Base-by-base conservation (phyloP, 2,329 filamentous ascomycete genomes). In the Epichloe hybrida region DNA sequence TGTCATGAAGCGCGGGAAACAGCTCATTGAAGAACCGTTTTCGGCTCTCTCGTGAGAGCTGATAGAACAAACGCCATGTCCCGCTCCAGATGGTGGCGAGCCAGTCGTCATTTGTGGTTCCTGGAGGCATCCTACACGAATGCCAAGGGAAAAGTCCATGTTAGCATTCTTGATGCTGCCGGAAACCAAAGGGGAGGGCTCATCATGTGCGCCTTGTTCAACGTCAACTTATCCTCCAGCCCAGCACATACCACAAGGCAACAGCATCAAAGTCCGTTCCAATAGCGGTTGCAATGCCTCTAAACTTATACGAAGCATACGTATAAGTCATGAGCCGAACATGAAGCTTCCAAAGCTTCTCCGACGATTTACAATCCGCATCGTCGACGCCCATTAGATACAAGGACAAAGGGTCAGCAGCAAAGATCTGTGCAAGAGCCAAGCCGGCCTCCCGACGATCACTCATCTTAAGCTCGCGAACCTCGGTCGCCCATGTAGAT, bases 21-120 rank as follows among this genome's bases (percentile, higher is more conserved):
- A 91, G 81, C 66, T 93, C 87, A 55, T 73, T 69, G 68, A 86
- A 89, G 75, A 88, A 89, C 56, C 88, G 84, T 57, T 72, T 74
- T 57, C 77, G 79, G 55, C 85, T 84, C 71, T 90, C 86, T 50
- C 73, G 61, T 11, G 84, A 83, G 54, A 93, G 80, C 64, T 83
- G 79, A 69, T 81, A 91, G 67, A 79, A 78, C 54, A 91, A 75
- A 55, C 83, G 76, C 86, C 86, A 90, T 71, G 88, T 78, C 54
- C 87, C 87, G 61, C 78, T 84, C 55, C 85, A 83, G 56, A 90
- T 67, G 54, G 81, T 75, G 49, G 85, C 88, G 70, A 77, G 75
- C 72, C 79, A 81, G 65, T 83, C 81, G 66, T 91, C 86, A 67
- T 84, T 81, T 64, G 84, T 78, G 62, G 80, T 74, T 50, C 83